These are phyloP conservation scores for Perilla frutescens DNA, from an alignment of 257 asterid genomes.

Conservation along the genomic window DNA sequence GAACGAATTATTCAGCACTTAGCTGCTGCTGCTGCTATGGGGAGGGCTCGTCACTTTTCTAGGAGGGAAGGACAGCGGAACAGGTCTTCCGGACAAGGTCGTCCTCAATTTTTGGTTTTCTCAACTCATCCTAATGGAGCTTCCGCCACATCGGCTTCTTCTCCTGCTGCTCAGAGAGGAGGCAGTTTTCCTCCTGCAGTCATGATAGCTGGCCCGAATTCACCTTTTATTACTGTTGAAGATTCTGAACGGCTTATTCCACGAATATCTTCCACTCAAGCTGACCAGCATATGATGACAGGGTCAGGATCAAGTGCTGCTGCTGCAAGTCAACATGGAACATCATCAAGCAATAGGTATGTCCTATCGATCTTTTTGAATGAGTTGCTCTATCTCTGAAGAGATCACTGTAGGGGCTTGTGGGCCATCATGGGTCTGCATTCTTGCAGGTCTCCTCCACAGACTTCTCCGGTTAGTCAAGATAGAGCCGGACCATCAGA, in stretches of 20 bases:
- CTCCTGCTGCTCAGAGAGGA: conserved; percentile 44
- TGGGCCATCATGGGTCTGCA: background rate
- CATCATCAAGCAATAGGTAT: conserved; percentile 54
- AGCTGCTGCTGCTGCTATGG: conserved; percentile 95
- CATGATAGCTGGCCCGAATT: conserved; percentile 49
- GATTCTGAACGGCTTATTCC: conserved; percentile 52
- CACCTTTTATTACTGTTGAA: conserved; percentile 53
- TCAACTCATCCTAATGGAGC: conserved; percentile 64
- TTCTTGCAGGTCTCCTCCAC: conserved; percentile 53
- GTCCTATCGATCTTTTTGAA: conserved; percentile 8
- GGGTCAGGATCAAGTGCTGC: conserved; percentile 53
- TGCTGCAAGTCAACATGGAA: conserved; percentile 52
- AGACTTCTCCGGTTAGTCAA: conserved; percentile 61
- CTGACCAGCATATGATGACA: conserved; percentile 51
- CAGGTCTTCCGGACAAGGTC: conserved; percentile 73
- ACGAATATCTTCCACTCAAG: conserved; percentile 47
- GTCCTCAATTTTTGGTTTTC: conserved; percentile 74
- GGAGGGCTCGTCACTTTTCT: conserved; percentile 80
- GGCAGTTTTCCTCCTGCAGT: conserved; percentile 52
- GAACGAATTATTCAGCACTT: conserved; percentile 88
- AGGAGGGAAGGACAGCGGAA: conserved; percentile 75
- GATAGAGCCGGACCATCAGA: conserved; percentile 90
- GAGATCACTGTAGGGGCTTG: background rate
- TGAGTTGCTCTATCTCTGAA: background rate
- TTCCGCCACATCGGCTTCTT: conserved; percentile 44